Conservation (phyloP, 2,329 filamentous ascomycete species). For the Colletotrichum destructivum region DNA sequence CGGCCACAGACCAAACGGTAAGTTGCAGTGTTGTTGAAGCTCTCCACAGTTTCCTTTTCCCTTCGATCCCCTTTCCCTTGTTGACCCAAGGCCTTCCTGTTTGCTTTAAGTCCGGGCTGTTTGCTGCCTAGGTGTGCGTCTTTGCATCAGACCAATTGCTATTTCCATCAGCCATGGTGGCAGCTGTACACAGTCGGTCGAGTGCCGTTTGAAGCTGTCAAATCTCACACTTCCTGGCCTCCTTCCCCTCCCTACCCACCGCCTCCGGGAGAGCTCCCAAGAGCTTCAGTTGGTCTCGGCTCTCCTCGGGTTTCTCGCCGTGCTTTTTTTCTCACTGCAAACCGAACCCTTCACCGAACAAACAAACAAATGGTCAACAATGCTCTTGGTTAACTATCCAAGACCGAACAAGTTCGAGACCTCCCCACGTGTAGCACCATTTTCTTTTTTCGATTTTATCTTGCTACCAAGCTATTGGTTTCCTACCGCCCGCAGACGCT, state of each 20-base stretch:
- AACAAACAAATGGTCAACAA: conserved; percentile 24
- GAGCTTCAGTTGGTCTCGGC: conserved; percentile 10
- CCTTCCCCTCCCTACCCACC: too few relatives aligned
- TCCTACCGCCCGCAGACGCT: conserved; percentile 14
- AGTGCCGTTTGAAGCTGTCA: conserved; percentile 9
- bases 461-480: conserved; percentile 4
- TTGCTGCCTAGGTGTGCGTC: not conserved
- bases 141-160: not conserved
- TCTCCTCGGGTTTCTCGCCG: not conserved
- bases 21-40: conserved; percentile 26
- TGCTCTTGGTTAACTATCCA: not conserved
- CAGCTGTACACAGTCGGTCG: conserved; percentile 3
- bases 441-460: not conserved
- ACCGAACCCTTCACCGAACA: conserved; percentile 29
- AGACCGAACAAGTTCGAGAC: conserved; percentile 2
- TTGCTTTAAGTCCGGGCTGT: conserved; percentile 3
- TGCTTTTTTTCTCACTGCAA: not conserved
- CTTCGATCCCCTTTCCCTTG: not conserved
- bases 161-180: not conserved
- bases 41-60: conserved; percentile 18
- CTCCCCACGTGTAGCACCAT: conserved; percentile 35
- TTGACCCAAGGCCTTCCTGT: conserved; percentile 4
- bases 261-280: conserved; percentile 19
- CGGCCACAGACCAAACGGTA: conserved; percentile 37
- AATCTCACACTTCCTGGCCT: not conserved